Conservation (phyloP, 2,329 filamentous ascomycete species). For the Zymoseptoria crescenta region DNA sequence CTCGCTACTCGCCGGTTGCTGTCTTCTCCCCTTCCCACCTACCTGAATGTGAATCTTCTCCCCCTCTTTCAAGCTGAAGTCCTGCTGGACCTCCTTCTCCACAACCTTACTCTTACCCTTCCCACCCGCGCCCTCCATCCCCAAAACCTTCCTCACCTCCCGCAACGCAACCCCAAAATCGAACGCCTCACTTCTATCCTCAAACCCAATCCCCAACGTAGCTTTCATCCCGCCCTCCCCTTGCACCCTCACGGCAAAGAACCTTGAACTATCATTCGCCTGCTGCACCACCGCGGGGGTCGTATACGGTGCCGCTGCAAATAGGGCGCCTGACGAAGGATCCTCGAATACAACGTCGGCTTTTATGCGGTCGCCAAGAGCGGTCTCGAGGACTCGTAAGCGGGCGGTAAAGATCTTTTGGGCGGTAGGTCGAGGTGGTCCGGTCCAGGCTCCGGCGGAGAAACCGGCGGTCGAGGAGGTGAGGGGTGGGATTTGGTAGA, state of each 20-base stretch:
- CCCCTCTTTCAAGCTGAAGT: constrained; percentile 81
- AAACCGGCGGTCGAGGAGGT: constrained; percentile 66
- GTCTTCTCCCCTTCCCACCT: constrained; percentile 47
- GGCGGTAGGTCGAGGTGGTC: constrained; percentile 51
- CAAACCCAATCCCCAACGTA: constrained; percentile 75
- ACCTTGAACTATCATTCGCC: constrained; percentile 69
- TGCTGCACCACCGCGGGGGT: constrained; percentile 60
- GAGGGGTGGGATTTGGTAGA: constrained; percentile 81
- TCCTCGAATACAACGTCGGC: constrained; percentile 72
- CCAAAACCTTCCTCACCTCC: constrained; percentile 64
- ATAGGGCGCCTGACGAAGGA: constrained; percentile 61
- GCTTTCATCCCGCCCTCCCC: constrained; percentile 70
- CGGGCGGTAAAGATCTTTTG: constrained; percentile 81
- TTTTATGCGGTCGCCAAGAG: constrained; percentile 18
- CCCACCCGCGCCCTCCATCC: constrained; percentile 50
- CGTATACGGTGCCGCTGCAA: constrained; percentile 76
- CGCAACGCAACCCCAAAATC: constrained; percentile 76
- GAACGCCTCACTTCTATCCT: constrained; percentile 77
- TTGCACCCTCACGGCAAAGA: constrained; percentile 76
- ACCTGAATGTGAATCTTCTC: constrained; percentile 82
- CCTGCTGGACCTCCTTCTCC: constrained; percentile 51
- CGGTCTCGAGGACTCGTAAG: constrained; percentile 47
- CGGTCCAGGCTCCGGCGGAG: constrained; percentile 68
- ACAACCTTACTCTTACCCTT: constrained; percentile 31
- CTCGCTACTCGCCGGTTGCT: constrained; percentile 26